Percentiles rank a stretch among this genome's conserved stretches.
Evolutionary conservation across 805 yeast genomes (phyloP).

Genomic region (Diddensiella santjacobensis): DNA sequence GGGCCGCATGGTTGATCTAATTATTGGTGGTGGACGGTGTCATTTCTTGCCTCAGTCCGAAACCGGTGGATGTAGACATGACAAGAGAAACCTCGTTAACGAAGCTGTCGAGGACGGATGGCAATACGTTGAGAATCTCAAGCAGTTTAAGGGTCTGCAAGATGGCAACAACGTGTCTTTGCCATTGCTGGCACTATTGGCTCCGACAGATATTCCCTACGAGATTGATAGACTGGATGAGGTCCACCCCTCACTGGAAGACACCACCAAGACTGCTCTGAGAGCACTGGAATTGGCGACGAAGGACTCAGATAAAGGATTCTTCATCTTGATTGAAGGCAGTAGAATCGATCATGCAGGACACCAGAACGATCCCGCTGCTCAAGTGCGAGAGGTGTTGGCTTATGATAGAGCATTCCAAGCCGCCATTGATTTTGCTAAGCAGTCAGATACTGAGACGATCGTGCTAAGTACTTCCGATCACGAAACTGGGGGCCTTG

Average conservation of each 20-base stretch:
- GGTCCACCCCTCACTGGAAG: constrained; percentile 72
- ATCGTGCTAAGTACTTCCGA: constrained; percentile 80
- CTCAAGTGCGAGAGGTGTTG: constrained; percentile 85
- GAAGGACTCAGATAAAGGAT: constrained; percentile 71
- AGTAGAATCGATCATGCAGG: constrained; percentile 96
- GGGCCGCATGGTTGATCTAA: constrained; percentile 75
- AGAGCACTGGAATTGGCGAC: constrained; percentile 65
- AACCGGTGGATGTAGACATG: constrained; percentile 65
- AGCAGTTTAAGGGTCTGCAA: constrained; percentile 53
- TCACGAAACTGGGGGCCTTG: constrained; percentile 94
- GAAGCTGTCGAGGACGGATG: constrained; percentile 62
- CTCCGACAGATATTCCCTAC: constrained; percentile 75
- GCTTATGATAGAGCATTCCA: constrained; percentile 81
- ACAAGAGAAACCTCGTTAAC: constrained; percentile 61
- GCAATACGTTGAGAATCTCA: constrained; percentile 57
- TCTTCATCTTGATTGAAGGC: constrained; percentile 84
- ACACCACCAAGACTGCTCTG: constrained; percentile 72
- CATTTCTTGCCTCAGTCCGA: constrained; percentile 60
- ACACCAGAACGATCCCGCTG: constrained; percentile 89
- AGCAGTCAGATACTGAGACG: constrained; percentile 68
- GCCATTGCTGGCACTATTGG: constrained; percentile 75
- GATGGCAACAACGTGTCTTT: constrained; percentile 61
- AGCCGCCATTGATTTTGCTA: constrained; percentile 68
- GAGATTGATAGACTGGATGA: constrained; percentile 67
- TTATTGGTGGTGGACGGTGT: constrained; percentile 90